Conservation (phyloP, 2,329 filamentous ascomycete species). For the Colletotrichum aenigma region DNA sequence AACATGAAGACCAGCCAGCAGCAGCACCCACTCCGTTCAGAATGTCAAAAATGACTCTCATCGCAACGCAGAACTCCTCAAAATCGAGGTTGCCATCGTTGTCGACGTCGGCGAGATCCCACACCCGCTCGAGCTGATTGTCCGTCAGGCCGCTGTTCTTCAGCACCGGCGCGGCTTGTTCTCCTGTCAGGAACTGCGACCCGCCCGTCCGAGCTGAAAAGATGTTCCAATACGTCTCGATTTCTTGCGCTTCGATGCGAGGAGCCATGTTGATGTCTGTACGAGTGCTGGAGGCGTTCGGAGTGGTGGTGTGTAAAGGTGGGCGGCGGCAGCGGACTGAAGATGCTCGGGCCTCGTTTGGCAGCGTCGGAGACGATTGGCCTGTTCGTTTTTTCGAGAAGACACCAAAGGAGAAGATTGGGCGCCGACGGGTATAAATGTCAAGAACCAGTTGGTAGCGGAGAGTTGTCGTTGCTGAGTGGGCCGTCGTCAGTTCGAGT, state of each 20-base stretch:
- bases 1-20: neutral
- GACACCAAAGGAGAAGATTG: neutral
- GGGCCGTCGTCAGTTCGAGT: slow-evolving; percentile 3
- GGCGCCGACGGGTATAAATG: neutral
- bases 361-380: neutral
- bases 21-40: slow-evolving; percentile 79
- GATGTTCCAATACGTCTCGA: slow-evolving; percentile 71
- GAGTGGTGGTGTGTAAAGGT: neutral
- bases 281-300: neutral
- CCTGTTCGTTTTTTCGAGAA: neutral
- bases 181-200: slow-evolving; percentile 63
- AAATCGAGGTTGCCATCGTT: slow-evolving; percentile 98
- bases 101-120: slow-evolving; percentile 97
- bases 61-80: slow-evolving; percentile 98
- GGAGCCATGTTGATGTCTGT: slow-evolving; percentile 53
- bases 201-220: slow-evolving; percentile 64
- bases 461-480: slow-evolving; percentile 2
- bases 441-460: neutral
- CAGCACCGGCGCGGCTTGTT: slow-evolving; percentile 65
- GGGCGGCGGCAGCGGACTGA: neutral
- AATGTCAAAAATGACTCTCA: slow-evolving; percentile 96
- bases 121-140: slow-evolving; percentile 91
- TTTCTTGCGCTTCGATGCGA: slow-evolving; percentile 66
- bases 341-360: neutral
- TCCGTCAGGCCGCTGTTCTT: slow-evolving; percentile 68